Evolutionary conservation across 2,329 filamentous ascomycete genomes (phyloP), one percentile per base, ranked within the genome.

Genomic region (Rhinocladiella mackenziei): DNA sequence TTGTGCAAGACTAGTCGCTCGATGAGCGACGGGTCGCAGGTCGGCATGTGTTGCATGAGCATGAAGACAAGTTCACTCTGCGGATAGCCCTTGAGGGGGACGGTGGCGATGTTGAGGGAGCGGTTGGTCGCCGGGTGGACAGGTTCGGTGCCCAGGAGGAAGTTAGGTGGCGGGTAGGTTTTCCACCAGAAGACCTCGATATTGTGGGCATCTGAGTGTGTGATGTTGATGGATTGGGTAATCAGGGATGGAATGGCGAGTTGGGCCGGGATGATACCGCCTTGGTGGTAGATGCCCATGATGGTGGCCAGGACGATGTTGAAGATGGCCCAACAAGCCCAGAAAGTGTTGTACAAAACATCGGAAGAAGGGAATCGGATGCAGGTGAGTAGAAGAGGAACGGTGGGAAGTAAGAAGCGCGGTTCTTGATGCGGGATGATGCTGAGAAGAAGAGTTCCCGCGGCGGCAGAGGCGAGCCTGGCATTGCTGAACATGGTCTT

Each of bases 241-340:
- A 58, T 47, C 3, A 57, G 28, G n/a, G 46, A 46, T 8, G 66
- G 67, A 9, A 76, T 66, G 20, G 66, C 66, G 13, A 74, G 57
- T 48, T 76, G 73, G 8, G 67, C 63, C 6, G 73, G 71, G 20
- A 76, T 63, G 9, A 76, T 63, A 10, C 73, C 73, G 33, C 72
- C 73, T 58, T 76, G 73, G 53, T 76, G 73, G 57, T 75, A 75
- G 18, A 74, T 60, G 3, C 73, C 73, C 67, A 75, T 73, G 15
- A 76, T 57, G 28, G 68, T 60, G 2, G 70, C 73, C 45, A 75
- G 59, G n/a, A 60, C 39, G 14, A 63, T 59, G 51, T 76, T 76
- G 58, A 76, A 76, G 17, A 67, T 50, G 13, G 71, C 56, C 73
- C 73, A 76, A 3, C 59, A 46, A 2, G 50, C 57, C 34, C 74